Conservation (phyloP, 176 grass and related monocot genomes). For the Hyparrhenia diplandra region DNA sequence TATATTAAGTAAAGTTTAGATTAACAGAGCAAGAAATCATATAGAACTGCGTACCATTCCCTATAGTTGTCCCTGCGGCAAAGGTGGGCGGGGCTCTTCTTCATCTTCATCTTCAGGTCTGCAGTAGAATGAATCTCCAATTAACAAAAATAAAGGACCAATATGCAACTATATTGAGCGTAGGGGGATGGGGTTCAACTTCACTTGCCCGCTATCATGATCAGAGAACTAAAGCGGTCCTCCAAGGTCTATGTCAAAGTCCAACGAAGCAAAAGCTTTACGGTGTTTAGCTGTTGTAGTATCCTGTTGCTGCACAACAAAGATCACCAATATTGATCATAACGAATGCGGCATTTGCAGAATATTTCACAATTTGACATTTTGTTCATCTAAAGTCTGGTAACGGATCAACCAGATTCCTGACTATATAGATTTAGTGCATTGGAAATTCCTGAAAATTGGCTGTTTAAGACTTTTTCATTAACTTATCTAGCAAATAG, state of each 20-base stretch:
- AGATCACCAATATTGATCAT: slow-evolving; percentile 14
- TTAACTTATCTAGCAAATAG: neutral
- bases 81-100: slow-evolving; percentile 58
- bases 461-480: neutral
- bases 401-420: neutral
- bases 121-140: slow-evolving; percentile 29
- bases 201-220: slow-evolving; percentile 65
- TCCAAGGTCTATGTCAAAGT: slow-evolving; percentile 64
- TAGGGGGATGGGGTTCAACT: neutral
- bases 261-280: slow-evolving; percentile 67
- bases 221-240: slow-evolving; percentile 56
- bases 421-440: neutral
- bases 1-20: slow-evolving; percentile 6
- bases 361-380: slow-evolving; percentile 17
- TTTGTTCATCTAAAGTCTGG: neutral
- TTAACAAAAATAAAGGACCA: slow-evolving; percentile 23
- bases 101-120: slow-evolving; percentile 93
- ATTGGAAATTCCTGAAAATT: neutral
- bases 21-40: neutral
- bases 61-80: slow-evolving; percentile 63
- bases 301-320: slow-evolving; percentile 77
- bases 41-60: slow-evolving; percentile 60
- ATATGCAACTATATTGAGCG: neutral
- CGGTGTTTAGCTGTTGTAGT: slow-evolving; percentile 47
- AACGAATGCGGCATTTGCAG: neutral